Conservation (phyloP, 352 stramenopile genomes). For the Phytophthora macrochlamydospora region DNA sequence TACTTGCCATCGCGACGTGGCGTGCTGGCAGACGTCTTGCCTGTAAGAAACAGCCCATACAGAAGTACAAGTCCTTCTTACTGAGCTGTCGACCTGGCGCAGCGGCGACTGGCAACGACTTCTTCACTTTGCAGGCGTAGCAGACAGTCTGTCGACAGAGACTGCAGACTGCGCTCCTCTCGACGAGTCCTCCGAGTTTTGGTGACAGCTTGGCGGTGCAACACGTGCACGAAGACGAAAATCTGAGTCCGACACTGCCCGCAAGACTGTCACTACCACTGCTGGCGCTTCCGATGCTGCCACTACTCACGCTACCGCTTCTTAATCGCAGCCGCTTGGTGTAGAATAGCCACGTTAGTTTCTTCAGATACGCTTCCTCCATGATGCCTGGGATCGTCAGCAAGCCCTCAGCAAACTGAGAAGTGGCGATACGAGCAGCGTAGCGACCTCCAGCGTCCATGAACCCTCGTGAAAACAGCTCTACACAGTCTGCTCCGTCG, state of each 20-base stretch:
- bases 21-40: constrained; percentile 24
- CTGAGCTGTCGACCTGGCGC: constrained; percentile 26
- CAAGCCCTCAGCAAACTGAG: constrained; percentile 45
- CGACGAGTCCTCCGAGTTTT: constrained; percentile 19
- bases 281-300: too few relatives aligned
- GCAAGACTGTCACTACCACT: too few relatives aligned
- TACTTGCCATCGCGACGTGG: constrained; percentile 20
- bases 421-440: constrained; percentile 22
- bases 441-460: constrained; percentile 32
- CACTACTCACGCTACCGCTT: too few relatives aligned
- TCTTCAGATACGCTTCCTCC: constrained; percentile 59
- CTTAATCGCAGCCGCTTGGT: neutral
- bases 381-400: constrained; percentile 36
- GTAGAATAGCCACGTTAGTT: constrained; percentile 45
- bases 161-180: constrained; percentile 19
- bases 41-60: constrained; percentile 40
- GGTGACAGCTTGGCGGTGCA: constrained; percentile 35
- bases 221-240: constrained; percentile 22
- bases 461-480: constrained; percentile 50
- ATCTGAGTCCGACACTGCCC: neutral
- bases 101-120: constrained; percentile 40
- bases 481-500: constrained; percentile 9
- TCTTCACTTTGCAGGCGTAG: constrained; percentile 46
- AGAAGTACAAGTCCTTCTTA: constrained; percentile 38
- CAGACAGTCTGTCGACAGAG: constrained; percentile 32